Evolutionary conservation across 345 rosid genomes (phyloP), one percentile per base, ranked within the genome.

Genomic region (Lepidium aucheri): DNA sequence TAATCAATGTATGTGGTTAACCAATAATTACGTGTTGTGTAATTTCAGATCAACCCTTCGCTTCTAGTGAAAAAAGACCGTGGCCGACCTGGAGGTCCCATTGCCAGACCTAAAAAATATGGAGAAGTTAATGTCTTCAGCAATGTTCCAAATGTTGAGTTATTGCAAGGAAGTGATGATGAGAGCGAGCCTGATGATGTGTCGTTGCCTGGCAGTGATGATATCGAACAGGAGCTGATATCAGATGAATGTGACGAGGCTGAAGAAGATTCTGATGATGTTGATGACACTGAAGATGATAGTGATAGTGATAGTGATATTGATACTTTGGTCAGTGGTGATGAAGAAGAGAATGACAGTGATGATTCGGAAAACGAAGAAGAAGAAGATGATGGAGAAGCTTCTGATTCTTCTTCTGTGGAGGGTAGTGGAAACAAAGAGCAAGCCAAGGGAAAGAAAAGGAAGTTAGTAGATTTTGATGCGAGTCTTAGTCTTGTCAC

Each of bases 31-130:
- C 6, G 13, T 58, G 13, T 58, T 70, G 18, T 40, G 52, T 72
- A 40, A 55, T 63, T 65, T 59, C 65, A 94, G 99, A 68, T 94
- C 61, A 90, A 92, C 67, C 99, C 99, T 43, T 82, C 95, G 9
- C 83, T 94, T 75, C 82, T 94, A 52, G 82, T 86, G 69, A 94
- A 90, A 78, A 94, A 94, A 79, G 99, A 94, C 74, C 86, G 97
- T 44, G 99, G 99, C 36, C 92, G 97, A 43, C 90, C 90, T 14
- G 68, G 49, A 64, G 82, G 88, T 63, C 81, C 90, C 16, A 75
- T 78, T 65, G 89, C 96, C 34, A 86, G 78, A 79, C 96, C 97
- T 32, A 94, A 74, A 83, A 92, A 90, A 32, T 94, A 74, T 26
- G 99, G 99, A 65, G 92, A 90, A 81, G 82, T 63, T 51, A 60